Conservation (phyloP, 2,329 filamentous ascomycete genomes). For the Ambrosiella xylebori region DNA sequence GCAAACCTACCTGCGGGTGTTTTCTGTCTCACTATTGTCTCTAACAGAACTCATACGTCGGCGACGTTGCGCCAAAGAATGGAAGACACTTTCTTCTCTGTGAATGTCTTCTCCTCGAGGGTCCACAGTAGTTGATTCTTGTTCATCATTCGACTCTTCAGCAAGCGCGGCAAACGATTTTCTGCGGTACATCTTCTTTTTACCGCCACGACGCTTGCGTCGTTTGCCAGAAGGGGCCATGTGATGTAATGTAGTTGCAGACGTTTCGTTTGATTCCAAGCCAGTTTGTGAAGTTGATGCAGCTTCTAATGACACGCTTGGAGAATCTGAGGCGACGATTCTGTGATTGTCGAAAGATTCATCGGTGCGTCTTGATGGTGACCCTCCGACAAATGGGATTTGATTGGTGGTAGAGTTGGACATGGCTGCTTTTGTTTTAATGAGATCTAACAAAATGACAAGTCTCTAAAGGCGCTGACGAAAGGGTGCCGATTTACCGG, state of each 20-base stretch:
- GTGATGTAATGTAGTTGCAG: not conserved
- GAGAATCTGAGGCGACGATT: not conserved
- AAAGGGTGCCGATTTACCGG: not conserved
- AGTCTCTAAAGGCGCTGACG: too few species aligned
- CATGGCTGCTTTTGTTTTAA: not conserved
- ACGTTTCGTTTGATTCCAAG: not conserved
- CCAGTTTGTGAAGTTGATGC: not conserved
- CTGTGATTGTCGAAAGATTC: not conserved
- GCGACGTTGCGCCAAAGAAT: constrained; percentile 10
- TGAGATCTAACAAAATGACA: not conserved
- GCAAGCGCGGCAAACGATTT: constrained; percentile 61
- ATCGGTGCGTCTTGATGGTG: not conserved
- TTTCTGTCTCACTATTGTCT: not conserved
- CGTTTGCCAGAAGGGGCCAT: constrained; percentile 33
- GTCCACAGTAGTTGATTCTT: constrained; percentile 16
- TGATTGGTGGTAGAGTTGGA: not conserved
- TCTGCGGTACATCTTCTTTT: constrained; percentile 57
- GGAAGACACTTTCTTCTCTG: constrained; percentile 10
- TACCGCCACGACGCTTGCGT: constrained; percentile 51
- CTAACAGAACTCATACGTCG: constrained; percentile 2
- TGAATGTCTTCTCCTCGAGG: constrained; percentile 8
- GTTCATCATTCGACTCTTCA: constrained; percentile 30
- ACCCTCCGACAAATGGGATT: not conserved
- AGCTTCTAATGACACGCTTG: not conserved
- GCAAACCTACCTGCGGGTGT: not conserved